Base-by-base conservation (phyloP, 106 monocot genomes). In the Acorus gramineus region DNA sequence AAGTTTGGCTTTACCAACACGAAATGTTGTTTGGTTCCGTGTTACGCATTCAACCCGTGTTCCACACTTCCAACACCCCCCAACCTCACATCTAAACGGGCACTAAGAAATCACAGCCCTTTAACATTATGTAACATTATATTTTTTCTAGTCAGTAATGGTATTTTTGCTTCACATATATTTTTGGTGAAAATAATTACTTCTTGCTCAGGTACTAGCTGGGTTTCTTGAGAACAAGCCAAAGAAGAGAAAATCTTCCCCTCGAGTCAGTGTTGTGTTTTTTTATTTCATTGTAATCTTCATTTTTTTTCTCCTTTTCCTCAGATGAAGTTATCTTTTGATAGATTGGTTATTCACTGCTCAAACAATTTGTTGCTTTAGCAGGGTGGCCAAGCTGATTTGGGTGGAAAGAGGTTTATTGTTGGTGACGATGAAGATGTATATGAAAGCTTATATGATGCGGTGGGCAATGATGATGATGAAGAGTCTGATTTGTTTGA, bases 401-500 rank as follows among this genome's bases (percentile, higher is more conserved):
- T 59, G 4, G 60, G 64, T 44, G 12, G 53, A 12, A 74, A 71
- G 45, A 50, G 55, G 7, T 75, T 72, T 60, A 66, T 76, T 69
- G 63, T 60, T 45, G 49, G 55, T 50, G 79, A 76, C 69, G 72
- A 75, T 71, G 75, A 76, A 7, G 57, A 63, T 6, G 64, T 60
- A 49, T 71, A 66, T 56, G 79, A 72, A 13, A 51, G 44, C 5
- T 3, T n/a, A 28, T 52, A 8, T 58, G 49, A 59, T 47, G 46
- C 53, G 42, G 57, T 58, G 49, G 67, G 59, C 5, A 47, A 63
- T 74, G 78, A 71, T 11, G 68, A 69, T 57, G 79, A 76, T 2
- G 76, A 84, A 61, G 84, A 79, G 10, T 47, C 46, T 11, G 84
- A 70, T 47, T 68, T 78, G 46, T 73, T 76, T 70, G 84, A 84